Evolutionary conservation across 2,329 filamentous ascomycete species (phyloP).

Genomic region (Cladophialophora yegresii): DNA sequence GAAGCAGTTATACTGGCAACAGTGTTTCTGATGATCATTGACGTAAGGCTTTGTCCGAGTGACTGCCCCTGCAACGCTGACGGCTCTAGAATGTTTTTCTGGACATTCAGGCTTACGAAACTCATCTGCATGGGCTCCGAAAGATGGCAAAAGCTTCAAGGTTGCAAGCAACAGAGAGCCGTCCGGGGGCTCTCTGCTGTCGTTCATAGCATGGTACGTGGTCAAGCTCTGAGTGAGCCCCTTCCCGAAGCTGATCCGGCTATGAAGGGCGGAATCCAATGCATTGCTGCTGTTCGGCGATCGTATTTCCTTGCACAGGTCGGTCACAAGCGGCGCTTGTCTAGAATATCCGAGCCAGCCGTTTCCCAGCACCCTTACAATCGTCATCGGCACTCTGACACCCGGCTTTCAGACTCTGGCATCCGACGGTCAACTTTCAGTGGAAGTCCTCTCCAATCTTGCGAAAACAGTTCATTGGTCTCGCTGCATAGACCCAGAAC

Average conservation of each 20-base stretch:
- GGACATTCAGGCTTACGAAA: slow-evolving; percentile 25
- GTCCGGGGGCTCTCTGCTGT: slow-evolving; percentile 18
- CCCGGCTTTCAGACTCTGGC: slow-evolving; percentile 24
- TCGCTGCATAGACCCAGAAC: slow-evolving; percentile 17
- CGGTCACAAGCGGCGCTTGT: not conserved
- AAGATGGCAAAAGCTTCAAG: slow-evolving; percentile 22
- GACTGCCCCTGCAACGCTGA: not conserved
- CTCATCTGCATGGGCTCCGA: slow-evolving; percentile 26
- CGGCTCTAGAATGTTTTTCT: slow-evolving; percentile 25
- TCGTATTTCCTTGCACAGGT: not conserved
- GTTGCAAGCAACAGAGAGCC: not conserved
- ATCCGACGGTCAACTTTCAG: slow-evolving; percentile 13
- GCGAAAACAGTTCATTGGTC: slow-evolving; percentile 24
- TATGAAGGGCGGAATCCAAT: slow-evolving; percentile 27
- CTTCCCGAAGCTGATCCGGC: not conserved
- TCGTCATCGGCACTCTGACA: slow-evolving; percentile 14
- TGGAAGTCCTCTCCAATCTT: slow-evolving; percentile 13
- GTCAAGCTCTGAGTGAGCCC: not conserved
- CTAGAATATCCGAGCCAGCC: slow-evolving; percentile 15
- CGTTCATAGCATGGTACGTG: slow-evolving; percentile 27
- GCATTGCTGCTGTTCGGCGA: slow-evolving; percentile 27
- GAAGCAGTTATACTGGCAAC: slow-evolving; percentile 29
- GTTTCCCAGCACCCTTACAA: slow-evolving; percentile 6
- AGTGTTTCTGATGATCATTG: slow-evolving; percentile 32
- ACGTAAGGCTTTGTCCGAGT: slow-evolving; percentile 15